phyloP scores from a whole-genome alignment of 306 rosid species.

The Luffa aegyptiaca region DNA sequence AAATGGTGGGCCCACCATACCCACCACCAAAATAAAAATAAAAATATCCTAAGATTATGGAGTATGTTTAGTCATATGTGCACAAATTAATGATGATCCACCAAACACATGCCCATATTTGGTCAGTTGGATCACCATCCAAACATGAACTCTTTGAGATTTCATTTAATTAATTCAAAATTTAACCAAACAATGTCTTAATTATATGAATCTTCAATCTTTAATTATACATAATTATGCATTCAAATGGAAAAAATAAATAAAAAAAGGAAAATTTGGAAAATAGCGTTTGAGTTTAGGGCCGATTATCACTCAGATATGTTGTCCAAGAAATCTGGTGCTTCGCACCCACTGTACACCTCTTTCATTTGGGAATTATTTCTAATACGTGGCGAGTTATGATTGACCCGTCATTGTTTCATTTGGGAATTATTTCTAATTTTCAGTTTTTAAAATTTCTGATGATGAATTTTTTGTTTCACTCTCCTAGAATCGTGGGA shows the following conservation, averaged over 20 bases:
- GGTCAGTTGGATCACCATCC: not conserved
- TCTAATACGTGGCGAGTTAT: not conserved
- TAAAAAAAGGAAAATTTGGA: too few relatives aligned
- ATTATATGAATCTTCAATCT: not conserved
- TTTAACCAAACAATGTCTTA: not conserved
- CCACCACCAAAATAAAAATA: not conserved
- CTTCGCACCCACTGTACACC: not conserved
- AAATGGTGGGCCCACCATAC: not conserved
- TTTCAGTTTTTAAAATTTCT: not conserved
- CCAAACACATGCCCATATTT: not conserved
- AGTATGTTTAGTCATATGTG: not conserved
- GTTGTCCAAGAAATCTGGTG: conserved; percentile 16
- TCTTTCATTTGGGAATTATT: not conserved
- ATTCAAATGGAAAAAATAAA: not conserved
- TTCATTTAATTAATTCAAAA: not conserved
- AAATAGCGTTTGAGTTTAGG: not conserved
- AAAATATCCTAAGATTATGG: not conserved
- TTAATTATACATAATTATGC: not conserved
- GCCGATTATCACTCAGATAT: not conserved
- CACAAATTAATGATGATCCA: not conserved
- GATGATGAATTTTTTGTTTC: not conserved
- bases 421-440: too few relatives aligned
- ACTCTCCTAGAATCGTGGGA: not conserved
- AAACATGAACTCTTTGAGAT: not conserved
- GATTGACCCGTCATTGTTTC: not conserved